phyloP scores from a whole-genome alignment of 495 filamentous ascomycete genomes.

The Neurospora sp. region DNA sequence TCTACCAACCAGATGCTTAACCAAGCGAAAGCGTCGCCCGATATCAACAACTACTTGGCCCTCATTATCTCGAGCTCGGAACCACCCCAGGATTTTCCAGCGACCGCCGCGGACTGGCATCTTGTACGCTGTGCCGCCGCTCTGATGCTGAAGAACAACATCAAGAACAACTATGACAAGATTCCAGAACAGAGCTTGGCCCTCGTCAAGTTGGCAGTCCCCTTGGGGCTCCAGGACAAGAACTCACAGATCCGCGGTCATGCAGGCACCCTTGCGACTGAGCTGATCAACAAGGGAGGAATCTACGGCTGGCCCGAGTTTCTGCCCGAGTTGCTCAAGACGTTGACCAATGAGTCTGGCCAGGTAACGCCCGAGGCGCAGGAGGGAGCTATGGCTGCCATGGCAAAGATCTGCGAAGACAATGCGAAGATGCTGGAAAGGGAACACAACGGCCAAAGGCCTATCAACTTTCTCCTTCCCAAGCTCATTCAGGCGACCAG shows the following conservation, averaged over 20 bases:
- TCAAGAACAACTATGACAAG: constrained; percentile 57
- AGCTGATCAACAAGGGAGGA: constrained; percentile 75
- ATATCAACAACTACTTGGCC: constrained; percentile 94
- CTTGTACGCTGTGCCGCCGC: constrained; percentile 76
- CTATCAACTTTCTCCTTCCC: constrained; percentile 80
- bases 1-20: constrained; percentile 65
- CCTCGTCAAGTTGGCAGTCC: constrained; percentile 68
- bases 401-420: constrained; percentile 94
- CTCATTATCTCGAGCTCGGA: constrained; percentile 73
- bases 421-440: constrained; percentile 78
- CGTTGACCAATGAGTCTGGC: constrained; percentile 64
- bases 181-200: constrained; percentile 59
- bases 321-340: constrained; percentile 63
- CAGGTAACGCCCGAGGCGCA: constrained; percentile 59
- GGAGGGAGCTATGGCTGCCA: constrained; percentile 86
- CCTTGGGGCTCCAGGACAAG: constrained; percentile 69
- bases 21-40: constrained; percentile 80
- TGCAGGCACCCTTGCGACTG: constrained; percentile 92
- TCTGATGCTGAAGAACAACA: constrained; percentile 90
- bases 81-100: constrained; percentile 45
- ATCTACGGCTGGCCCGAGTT: constrained; percentile 87
- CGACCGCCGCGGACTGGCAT: constrained; percentile 50
- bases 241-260: constrained; percentile 75
- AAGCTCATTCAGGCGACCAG: constrained; percentile 81
- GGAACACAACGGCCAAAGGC: constrained; percentile 76